phyloP scores from a whole-genome alignment of 2,329 filamentous ascomycete species.

The Neofusicoccum kwambonambiense region DNA sequence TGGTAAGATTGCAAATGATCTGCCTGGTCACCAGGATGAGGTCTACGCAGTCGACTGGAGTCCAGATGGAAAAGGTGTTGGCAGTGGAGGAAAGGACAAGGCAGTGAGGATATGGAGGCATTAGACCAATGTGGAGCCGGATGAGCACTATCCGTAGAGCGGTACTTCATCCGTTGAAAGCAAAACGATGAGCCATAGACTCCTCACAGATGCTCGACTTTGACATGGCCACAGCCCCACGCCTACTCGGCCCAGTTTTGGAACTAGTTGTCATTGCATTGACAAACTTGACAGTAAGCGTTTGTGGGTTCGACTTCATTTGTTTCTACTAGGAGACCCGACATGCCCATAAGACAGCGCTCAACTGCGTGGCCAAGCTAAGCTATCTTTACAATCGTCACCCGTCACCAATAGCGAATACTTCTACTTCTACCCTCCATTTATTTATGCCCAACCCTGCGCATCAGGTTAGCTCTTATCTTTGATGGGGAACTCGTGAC shows the following conservation, averaged over 20 bases:
- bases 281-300: background rate
- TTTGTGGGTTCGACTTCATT: background rate
- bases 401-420: background rate
- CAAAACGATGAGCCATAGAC: no score
- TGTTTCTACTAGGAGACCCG: background rate
- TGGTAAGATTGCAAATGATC: conserved; percentile 75
- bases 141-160: background rate
- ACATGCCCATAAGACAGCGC: background rate
- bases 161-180: no score
- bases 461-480: conserved; percentile 7
- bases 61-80: conserved; percentile 82
- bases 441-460: background rate
- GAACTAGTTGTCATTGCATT: no score
- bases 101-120: conserved; percentile 65
- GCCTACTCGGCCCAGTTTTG: no score
- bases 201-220: no score
- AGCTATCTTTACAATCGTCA: background rate
- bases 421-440: background rate
- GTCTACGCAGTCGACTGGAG: conserved; percentile 96
- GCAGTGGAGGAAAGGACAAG: conserved; percentile 92
- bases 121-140: conserved; percentile 31
- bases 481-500: conserved; percentile 14
- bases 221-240: no score
- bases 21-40: conserved; percentile 88
- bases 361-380: background rate